A percentile compares a stretch with the other conserved stretches of the same genome.
Conservation (phyloP, 208 protist genomes). For the Crithidia expoeki region DNA sequence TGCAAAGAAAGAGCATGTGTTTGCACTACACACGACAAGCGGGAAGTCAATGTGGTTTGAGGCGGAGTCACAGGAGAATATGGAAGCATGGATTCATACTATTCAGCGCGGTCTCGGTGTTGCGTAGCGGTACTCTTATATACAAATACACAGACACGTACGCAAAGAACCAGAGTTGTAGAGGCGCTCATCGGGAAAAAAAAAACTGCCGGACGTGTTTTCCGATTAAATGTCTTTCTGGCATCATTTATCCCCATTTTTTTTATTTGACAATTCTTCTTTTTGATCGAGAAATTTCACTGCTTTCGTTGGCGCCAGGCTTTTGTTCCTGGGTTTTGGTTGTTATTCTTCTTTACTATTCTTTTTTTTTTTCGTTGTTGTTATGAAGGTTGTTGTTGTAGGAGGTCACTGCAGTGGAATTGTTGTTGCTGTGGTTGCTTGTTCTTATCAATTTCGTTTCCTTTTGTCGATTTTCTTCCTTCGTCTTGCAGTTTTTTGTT, state of each 20-base stretch:
- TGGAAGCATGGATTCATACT: conserved; percentile 83
- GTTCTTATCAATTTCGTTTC: neutral
- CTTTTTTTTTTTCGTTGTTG: neutral
- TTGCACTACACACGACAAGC: conserved; percentile 78
- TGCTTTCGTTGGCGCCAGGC: conserved; percentile 4
- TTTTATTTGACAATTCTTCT: neutral
- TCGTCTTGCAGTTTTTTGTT: neutral
- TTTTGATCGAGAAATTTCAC: neutral
- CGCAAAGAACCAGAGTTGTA: too few relatives aligned
- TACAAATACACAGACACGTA: neutral
- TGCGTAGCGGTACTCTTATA: conserved; percentile 39
- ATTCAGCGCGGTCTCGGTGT: conserved; percentile 78
- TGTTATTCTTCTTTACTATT: too few relatives aligned
- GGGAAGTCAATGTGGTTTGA: conserved; percentile 91
- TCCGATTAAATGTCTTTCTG: too few relatives aligned
- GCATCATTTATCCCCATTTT: too few relatives aligned
- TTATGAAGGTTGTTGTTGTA: neutral
- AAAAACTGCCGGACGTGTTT: too few relatives aligned
- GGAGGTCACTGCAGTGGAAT: too few relatives aligned
- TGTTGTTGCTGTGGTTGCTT: neutral
- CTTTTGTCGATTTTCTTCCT: conserved; percentile 4
- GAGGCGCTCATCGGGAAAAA: too few relatives aligned
- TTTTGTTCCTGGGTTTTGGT: too few relatives aligned
- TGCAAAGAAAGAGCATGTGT: conserved; percentile 76
- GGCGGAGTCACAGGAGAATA: conserved; percentile 63